A percentile compares a stretch with the other conserved stretches of the same genome.
phyloP scores from a whole-genome alignment of 345 rosid species.

The Melaleuca quinquenervia region DNA sequence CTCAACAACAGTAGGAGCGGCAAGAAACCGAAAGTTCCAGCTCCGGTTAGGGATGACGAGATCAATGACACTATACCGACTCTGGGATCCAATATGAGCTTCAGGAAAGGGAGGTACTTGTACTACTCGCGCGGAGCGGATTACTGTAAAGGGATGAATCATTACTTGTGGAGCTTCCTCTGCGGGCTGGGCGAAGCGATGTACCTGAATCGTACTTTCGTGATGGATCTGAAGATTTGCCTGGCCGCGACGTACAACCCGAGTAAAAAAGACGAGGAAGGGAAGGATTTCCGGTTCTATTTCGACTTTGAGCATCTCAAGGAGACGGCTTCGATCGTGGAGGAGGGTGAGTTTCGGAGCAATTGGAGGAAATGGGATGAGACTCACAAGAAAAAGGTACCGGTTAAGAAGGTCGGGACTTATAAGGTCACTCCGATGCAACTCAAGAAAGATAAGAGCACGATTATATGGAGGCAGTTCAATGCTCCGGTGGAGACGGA shows the following conservation, averaged over 20 bases:
- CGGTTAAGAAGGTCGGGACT: constrained; percentile 61
- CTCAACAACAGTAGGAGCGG: constrained; percentile 12
- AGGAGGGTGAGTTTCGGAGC: constrained; percentile 65
- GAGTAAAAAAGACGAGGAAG: constrained; percentile 65
- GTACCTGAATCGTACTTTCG: constrained; percentile 86
- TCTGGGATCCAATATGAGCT: constrained; percentile 42
- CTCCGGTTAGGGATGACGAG: constrained; percentile 34
- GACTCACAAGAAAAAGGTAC: constrained; percentile 57
- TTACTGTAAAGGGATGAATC: constrained; percentile 97
- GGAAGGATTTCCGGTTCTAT: constrained; percentile 78
- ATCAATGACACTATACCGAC: constrained; percentile 60
- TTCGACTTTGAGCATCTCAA: constrained; percentile 93
- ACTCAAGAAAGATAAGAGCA: constrained; percentile 66
- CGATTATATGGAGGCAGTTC: constrained; percentile 82
- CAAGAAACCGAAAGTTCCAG: constrained; percentile 11
- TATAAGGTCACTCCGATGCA: constrained; percentile 59
- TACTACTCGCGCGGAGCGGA: constrained; percentile 89
- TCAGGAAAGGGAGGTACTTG: constrained; percentile 72
- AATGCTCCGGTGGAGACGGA: constrained; percentile 67
- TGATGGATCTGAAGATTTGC: constrained; percentile 84
- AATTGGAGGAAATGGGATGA: constrained; percentile 88
- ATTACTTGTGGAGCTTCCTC: constrained; percentile 86
- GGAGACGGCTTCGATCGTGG: constrained; percentile 63
- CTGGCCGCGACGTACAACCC: constrained; percentile 52
- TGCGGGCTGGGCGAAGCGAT: constrained; percentile 93